Percentiles rank a stretch among this genome's conserved stretches.
These are phyloP conservation scores for Calonectria honghensis DNA, from an alignment of 2,329 filamentous ascomycete genomes.

Conservation along the genomic window DNA sequence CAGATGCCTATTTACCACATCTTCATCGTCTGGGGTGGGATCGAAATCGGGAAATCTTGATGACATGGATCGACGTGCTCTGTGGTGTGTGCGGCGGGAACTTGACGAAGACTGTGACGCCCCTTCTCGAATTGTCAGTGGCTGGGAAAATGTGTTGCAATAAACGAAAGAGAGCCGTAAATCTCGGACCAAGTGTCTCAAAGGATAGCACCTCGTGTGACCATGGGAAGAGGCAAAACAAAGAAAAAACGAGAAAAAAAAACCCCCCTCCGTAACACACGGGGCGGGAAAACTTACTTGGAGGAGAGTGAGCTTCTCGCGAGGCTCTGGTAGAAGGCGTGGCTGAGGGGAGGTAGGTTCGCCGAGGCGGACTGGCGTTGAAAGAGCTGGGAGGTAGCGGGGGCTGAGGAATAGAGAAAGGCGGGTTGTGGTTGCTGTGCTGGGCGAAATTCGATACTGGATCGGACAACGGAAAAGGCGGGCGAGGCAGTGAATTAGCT, in stretches of 20 bases:
- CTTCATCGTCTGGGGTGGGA: constrained; percentile 48
- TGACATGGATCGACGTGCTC: constrained; percentile 53
- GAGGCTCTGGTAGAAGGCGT: constrained; percentile 46
- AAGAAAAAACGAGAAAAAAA: constrained; percentile 8
- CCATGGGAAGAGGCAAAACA: not conserved
- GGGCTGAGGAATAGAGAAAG: constrained; percentile 43
- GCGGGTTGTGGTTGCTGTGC: constrained; percentile 43
- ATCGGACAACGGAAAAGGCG: constrained; percentile 46
- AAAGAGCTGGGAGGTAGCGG: constrained; percentile 43
- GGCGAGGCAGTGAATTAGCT: constrained; percentile 49
- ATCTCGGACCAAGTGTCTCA: constrained; percentile 31
- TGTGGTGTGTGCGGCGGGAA: constrained; percentile 53
- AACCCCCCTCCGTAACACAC: constrained; percentile 6
- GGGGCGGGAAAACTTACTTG: constrained; percentile 45
- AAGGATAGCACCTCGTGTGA: constrained; percentile 23
- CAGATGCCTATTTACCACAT: constrained; percentile 40
- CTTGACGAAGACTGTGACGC: constrained; percentile 50
- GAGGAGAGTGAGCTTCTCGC: constrained; percentile 48
- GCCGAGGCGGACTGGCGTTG: constrained; percentile 43
- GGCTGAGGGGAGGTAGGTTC: constrained; percentile 43
- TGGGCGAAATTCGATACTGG: constrained; percentile 46
- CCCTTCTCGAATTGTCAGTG: constrained; percentile 45
- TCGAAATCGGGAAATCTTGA: constrained; percentile 53
- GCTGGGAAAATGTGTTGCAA: not conserved
- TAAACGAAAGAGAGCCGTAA: constrained; percentile 14